Base-by-base conservation (phyloP, 176 grass and related monocot species). In the Triticum timopheevii region DNA sequence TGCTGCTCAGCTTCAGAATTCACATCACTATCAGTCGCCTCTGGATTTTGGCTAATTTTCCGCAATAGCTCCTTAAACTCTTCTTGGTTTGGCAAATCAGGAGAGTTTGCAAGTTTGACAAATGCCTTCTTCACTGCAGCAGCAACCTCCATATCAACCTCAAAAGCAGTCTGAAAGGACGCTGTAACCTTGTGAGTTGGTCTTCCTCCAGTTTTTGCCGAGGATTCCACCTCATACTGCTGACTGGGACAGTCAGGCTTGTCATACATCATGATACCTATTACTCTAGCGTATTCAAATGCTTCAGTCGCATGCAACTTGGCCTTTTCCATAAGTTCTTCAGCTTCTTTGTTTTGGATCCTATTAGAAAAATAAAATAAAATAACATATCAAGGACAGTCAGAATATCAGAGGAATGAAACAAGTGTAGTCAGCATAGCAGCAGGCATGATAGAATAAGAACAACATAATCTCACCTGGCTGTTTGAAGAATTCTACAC, bases 251-350 rank as follows among this genome's bases (percentile, higher is more conserved):
- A 92, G 76, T 97, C 90, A 52, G 94, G 94, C 47, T 58, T 90
- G 74, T 96, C 97, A 85, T 99, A 99, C 97, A 99, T 99, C 94
- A 96, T 99, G 24, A 99, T 92, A 64, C 97, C 97, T 83, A 99
- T 81, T 87, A 86, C 73, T 80, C 89, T 83, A 27, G 92, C 97
- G 61, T 92, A 88, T 89, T 94, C 94, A 22, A 99, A 99, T 52
- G 92, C 94, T 86, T 97, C 90, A 74, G 90, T 79, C 4, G 90
- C 94, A 15, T 25, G 68, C 76, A 86, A 56, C 67, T 90, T 80
- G 30, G 97, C 88, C 82, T 93, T 90, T 77, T 93, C 92, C 88
- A 93, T 69, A 59, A 69, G 45, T 80, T 78, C 86, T 86, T 89
- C 89, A 84, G 92, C 92, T 47, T 86, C 73, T 84, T 90, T 93